A percentile compares a stretch with the other conserved stretches of the same genome.
Conservation (phyloP, 306 rosid species). For the Trifolium subterraneum region DNA sequence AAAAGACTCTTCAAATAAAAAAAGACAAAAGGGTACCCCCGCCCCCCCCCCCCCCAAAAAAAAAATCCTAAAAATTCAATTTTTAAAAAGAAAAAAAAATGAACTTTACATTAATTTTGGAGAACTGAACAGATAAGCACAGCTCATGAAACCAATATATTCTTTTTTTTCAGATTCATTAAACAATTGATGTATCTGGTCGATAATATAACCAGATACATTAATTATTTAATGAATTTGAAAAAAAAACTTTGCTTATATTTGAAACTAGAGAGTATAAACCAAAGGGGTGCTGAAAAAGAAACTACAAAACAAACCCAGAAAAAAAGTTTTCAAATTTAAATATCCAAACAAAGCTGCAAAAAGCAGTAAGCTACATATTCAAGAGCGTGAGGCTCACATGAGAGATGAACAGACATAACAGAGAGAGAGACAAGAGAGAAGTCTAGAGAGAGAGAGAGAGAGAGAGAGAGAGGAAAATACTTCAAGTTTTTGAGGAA, state of each 20-base stretch:
- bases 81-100: background rate
- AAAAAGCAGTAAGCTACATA: constrained; percentile 10
- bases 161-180: too few species aligned
- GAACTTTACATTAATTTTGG: constrained; percentile 14
- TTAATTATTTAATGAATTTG: too few species aligned
- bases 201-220: too few species aligned
- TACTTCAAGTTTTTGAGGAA: constrained; percentile 39
- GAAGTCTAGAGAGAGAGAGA: constrained; percentile 13
- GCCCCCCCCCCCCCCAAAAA: too few species aligned
- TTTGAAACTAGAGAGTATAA: too few species aligned
- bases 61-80: constrained; percentile 24
- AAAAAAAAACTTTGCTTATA: too few species aligned
- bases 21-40: constrained; percentile 11
- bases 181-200: too few species aligned
- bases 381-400: background rate
- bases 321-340: constrained; percentile 33
- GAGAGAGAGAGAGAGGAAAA: constrained; percentile 41
- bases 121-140: constrained; percentile 17
- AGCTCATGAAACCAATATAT: constrained; percentile 33
- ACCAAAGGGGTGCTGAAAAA: constrained; percentile 41
- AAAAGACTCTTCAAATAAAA: constrained; percentile 3
- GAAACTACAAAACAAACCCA: constrained; percentile 39
- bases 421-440: background rate
- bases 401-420: constrained; percentile 37
- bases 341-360: constrained; percentile 33